Base-by-base conservation (phyloP, 2,329 filamentous ascomycete species). In the Knoxdaviesia proteae region DNA sequence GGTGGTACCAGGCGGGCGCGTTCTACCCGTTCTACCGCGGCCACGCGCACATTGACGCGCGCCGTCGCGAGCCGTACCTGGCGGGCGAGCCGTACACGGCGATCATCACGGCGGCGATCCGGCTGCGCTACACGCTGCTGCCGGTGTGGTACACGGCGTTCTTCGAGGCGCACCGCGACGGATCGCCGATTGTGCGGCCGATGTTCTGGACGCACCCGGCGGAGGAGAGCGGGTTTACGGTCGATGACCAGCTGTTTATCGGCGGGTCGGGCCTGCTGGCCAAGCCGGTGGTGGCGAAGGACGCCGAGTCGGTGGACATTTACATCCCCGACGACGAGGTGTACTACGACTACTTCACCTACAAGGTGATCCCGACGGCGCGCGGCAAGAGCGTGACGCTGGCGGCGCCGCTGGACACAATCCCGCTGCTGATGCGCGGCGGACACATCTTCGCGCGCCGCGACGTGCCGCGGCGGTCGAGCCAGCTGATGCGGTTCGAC, bases 11-110 rank as follows among this genome's bases (percentile, higher is more conserved):
- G 60, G 77, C 87, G 34, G 90, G 90, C 47, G 83, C 84, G 44
- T 98, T 93, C 67, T 96, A 96, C 58, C 90, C 90, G 6, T 98
- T 96, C 67, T 93, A 96, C 80, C 83, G 90, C 47, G 90, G 77
- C 2, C 90, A 98, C 56, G 90, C 90, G 6, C 90, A 98, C 59
- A 96, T 96, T 47, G 90, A 98, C 55, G 82, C 90, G 36, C 84
- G 90, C 39, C 80, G 90, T 31, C 80, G 90, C 42, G 90, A 98
- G 62, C 90, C 90, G 3, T 98, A 96, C 56, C 67, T 96, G 45
- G 68, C 78, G 7, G 80, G 82, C 7, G 81, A 90, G 47, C 86
- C 87, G 1, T 86, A 94, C 61, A 83, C 77, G 4, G 69, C 71
- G 42, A 92, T 94, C 56, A 83, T 94, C 53, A 84, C 84, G 0